Conservation (phyloP, 2,329 filamentous ascomycete species). For the Penicillium sp. region DNA sequence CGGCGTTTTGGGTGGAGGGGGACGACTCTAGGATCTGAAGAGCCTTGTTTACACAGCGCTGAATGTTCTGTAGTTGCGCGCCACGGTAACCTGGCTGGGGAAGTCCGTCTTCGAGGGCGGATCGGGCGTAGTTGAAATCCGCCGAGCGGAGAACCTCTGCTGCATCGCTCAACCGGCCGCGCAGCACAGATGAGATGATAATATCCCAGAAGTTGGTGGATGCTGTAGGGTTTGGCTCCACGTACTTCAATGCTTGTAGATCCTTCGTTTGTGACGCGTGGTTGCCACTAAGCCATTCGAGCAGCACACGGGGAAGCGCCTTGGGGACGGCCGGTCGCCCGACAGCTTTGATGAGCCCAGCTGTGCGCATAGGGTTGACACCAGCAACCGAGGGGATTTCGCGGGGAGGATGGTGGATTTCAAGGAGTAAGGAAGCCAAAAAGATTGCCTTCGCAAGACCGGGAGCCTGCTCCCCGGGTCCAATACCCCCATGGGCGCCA, state of each 20-base stretch:
- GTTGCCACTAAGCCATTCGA: slow-evolving; percentile 78
- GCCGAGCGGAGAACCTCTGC: slow-evolving; percentile 70
- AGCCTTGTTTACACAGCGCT: slow-evolving; percentile 68
- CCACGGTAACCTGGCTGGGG: slow-evolving; percentile 71
- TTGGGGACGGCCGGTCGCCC: slow-evolving; percentile 28
- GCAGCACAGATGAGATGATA: slow-evolving; percentile 71
- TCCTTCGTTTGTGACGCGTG: slow-evolving; percentile 73
- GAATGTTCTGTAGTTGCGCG: slow-evolving; percentile 74
- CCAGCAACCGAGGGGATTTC: slow-evolving; percentile 24
- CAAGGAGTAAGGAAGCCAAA: slow-evolving; percentile 74
- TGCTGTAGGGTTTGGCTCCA: slow-evolving; percentile 71
- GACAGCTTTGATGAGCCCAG: slow-evolving; percentile 31
- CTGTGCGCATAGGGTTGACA: slow-evolving; percentile 27
- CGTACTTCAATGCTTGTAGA: slow-evolving; percentile 62
- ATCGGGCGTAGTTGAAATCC: slow-evolving; percentile 75
- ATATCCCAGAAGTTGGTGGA: slow-evolving; percentile 83
- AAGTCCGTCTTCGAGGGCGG: slow-evolving; percentile 61
- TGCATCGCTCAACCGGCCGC: slow-evolving; percentile 70
- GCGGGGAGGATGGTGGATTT: slow-evolving; percentile 71
- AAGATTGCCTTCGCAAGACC: slow-evolving; percentile 75
- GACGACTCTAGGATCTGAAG: slow-evolving; percentile 71
- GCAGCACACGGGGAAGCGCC: slow-evolving; percentile 72
- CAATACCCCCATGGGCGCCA: slow-evolving; percentile 60
- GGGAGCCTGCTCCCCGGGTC: slow-evolving; percentile 62
- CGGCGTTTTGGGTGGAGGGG: slow-evolving; percentile 61